Evolutionary conservation across 371 early-diverging fungal genomes (phyloP).

Genomic region (Sporodiniella umbellata): DNA sequence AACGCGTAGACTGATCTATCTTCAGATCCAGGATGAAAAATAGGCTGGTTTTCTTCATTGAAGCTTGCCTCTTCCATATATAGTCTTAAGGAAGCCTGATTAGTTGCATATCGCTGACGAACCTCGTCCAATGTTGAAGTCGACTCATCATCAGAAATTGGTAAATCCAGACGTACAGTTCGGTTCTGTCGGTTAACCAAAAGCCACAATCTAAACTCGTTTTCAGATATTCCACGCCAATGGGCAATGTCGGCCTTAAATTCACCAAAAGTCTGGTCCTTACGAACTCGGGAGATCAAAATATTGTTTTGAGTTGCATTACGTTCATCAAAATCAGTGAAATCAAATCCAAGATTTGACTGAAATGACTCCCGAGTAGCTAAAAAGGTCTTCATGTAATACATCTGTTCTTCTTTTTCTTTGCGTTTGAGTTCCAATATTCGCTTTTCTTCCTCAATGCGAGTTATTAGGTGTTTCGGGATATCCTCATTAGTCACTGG

Average conservation of each 20-base stretch:
- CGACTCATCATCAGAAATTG: conserved; percentile 38
- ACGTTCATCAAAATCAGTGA: conserved; percentile 44
- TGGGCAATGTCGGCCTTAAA: conserved; percentile 24
- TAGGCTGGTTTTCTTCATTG: conserved; percentile 1
- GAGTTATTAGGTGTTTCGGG: conserved; percentile 66
- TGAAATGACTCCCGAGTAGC: conserved; percentile 63
- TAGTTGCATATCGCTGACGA: conserved; percentile 18
- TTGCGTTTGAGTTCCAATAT: conserved; percentile 45
- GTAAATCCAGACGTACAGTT: conserved; percentile 83
- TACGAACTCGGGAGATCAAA: conserved; percentile 11
- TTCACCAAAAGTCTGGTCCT: conserved; percentile 33
- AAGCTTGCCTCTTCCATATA: conserved; percentile 19
- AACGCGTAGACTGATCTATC: conserved; percentile 2
- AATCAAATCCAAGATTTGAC: conserved; percentile 80
- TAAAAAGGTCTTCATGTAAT: conserved; percentile 57
- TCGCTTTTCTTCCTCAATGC: conserved; percentile 59
- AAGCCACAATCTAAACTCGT: conserved; percentile 79
- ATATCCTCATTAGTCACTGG: conserved; percentile 68
- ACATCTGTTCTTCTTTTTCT: conserved; percentile 69
- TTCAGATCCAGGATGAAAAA: conserved; percentile 13
- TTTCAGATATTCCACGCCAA: conserved; percentile 35
- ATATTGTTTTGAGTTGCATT: conserved; percentile 11
- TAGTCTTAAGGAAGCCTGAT: conserved; percentile 18
- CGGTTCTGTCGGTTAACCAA: conserved; percentile 88
- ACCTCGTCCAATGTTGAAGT: conserved; percentile 22